Evolutionary conservation across 1,139 yeast genomes (phyloP), one percentile per base, ranked within the genome.

Genomic region (Magnusiomyces sp.): DNA sequence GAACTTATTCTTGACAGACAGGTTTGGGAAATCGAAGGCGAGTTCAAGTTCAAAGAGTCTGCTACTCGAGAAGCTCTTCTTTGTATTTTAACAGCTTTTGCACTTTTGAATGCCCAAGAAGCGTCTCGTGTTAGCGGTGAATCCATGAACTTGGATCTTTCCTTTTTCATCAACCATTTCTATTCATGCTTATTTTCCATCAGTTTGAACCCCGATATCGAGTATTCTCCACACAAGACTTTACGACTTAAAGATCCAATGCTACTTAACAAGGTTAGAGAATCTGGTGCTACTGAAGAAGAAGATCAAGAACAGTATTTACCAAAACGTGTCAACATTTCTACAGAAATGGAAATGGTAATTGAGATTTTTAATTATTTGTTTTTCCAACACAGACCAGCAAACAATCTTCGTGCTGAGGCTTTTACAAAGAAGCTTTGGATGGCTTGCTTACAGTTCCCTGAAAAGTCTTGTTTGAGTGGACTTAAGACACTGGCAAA

Each of bases 81-180:
- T 37, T 87, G 96, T 65, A 79, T 89, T 46, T 90, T 85, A 14
- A 90, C 97, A 1, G 89, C 97, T 7, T 92, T 92, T 66, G 86
- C 95, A 0, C 72, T 92, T 47, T 79, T 89, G 17, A 75, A 86
- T 0, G 88, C 83, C 54, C 92, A 89, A 62, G 75, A 79, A 1
- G 17, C 17, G 16, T 23, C 36, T 16, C n/a, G 16, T 34, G 38
- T 34, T 34, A n/a, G n/a, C n/a, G 79, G 71, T 1, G 73, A 69
- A 48, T 63, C 70, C 31, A 65, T 67, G 66, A 66, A 67, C 55
- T 56, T 68, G 16, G 71, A 68, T 51, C 56, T 68, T 38, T 59
- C 70, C 1, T 77, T 77, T 55, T 89, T 89, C 63, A 79, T 87
- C 40, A 78, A 83, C 51, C 79, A 83, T n/a, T 71, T 89, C 45